Conservation (phyloP, 495 filamentous ascomycete species). For the Penicillium tannophilum region DNA sequence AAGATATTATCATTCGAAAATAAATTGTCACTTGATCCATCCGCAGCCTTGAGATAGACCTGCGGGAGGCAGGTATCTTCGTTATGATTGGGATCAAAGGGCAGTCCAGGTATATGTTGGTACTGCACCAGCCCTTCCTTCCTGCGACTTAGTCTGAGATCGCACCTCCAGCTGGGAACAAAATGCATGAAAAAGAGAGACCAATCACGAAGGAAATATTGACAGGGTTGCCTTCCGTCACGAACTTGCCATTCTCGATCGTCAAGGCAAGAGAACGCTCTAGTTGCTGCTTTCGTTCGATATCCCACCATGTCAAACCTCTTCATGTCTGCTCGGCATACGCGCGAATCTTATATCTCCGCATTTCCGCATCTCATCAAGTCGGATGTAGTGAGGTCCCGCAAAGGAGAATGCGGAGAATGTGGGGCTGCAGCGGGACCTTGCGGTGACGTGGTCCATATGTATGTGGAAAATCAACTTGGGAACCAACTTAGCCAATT, state of each 20-base stretch:
- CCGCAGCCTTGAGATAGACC: constrained; percentile 7
- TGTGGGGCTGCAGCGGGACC: no score
- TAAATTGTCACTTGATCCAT: neutral
- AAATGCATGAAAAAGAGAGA: constrained; percentile 35
- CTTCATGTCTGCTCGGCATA: constrained; percentile 2
- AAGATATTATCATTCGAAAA: constrained; percentile 22
- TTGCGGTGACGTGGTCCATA: no score
- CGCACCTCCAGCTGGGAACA: constrained; percentile 28
- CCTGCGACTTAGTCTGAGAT: constrained; percentile 30
- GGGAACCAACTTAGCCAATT: no score
- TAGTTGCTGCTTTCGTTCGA: constrained; percentile 44
- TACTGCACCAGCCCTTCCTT: constrained; percentile 31
- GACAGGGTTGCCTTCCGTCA: constrained; percentile 28
- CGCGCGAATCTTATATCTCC: no score
- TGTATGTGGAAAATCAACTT: neutral
- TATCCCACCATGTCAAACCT: constrained; percentile 34
- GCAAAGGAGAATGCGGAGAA: no score
- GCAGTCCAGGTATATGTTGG: constrained; percentile 26
- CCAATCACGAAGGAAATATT: constrained; percentile 39
- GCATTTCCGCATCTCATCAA: no score
- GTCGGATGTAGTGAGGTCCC: no score
- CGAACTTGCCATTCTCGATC: constrained; percentile 36
- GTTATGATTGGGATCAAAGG: constrained; percentile 21
- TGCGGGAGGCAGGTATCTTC: constrained; percentile 14
- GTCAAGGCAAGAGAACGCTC: constrained; percentile 35